A percentile compares a stretch with the other conserved stretches of the same genome.
Conservation (phyloP, 352 stramenopile genomes). For the Phytophthora cryptogea region DNA sequence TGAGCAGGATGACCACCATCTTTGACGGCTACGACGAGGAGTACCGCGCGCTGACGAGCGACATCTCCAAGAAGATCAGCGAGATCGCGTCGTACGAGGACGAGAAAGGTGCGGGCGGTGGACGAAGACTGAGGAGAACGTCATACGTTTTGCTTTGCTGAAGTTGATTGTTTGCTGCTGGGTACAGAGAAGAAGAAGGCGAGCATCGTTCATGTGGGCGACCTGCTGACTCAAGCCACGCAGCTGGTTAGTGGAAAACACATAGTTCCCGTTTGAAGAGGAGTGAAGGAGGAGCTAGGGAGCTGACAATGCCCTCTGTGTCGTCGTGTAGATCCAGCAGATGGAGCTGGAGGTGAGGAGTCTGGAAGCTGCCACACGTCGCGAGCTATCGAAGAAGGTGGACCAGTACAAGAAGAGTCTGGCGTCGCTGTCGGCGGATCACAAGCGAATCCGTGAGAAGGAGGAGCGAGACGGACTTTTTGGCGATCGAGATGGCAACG, state of each 20-base stretch:
- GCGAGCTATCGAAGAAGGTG: conserved; percentile 89
- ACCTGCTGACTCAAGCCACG: conserved; percentile 79
- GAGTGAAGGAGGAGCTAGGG: background rate
- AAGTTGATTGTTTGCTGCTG: background rate
- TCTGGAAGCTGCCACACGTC: conserved; percentile 74
- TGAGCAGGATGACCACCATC: conserved; percentile 80
- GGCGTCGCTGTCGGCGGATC: conserved; percentile 76
- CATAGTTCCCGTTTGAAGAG: background rate
- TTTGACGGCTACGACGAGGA: conserved; percentile 91
- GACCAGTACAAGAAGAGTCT: conserved; percentile 91
- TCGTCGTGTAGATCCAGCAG: conserved; percentile 71
- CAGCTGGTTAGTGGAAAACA: conserved; percentile 60
- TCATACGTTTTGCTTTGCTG: background rate
- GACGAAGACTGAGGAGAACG: background rate
- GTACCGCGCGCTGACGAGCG: conserved; percentile 80
- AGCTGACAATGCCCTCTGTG: background rate
- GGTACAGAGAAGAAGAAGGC: conserved; percentile 84
- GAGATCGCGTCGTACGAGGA: conserved; percentile 88
- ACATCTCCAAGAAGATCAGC: conserved; percentile 90
- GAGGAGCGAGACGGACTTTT: conserved; percentile 86
- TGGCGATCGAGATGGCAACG: conserved; percentile 71
- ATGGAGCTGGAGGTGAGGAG: conserved; percentile 90
- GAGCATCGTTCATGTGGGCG: conserved; percentile 79
- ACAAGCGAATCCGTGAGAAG: conserved; percentile 83
- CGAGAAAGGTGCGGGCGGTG: conserved; percentile 52